Base-by-base conservation (phyloP, 768 basidiomycete species). In the Amanita inopinata region DNA sequence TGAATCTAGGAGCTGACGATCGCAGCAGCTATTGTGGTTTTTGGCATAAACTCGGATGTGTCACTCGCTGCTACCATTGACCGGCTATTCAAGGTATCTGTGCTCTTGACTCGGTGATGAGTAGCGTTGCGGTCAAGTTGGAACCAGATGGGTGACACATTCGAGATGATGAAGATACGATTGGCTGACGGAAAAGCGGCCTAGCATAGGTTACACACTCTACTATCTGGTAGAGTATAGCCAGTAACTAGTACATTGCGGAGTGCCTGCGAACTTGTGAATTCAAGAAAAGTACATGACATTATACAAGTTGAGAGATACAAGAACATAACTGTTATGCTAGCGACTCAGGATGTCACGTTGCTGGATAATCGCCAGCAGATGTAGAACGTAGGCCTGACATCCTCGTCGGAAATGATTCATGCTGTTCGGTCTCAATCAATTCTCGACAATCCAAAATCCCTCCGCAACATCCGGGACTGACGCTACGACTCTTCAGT, bases 11-110 rank as follows among this genome's bases (percentile, higher is more conserved):
- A 90, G 62, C 69, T 90, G 0, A 85, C 88, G 0, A 91, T 91
- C 40, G 87, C 89, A 0, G 80, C 90, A 0, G 71, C 79, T 2
- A 80, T 88, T 31, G 79, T 83, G 0, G 75, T 81, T 0, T 91
- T 79, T 58, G 87, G 89, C 2, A 76, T 83, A 4, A 69, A 76
- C 4, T 86, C 83, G 0, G 77, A 82, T 42, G 80, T 91, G 60
- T 86, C 83, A 0, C 65, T 91, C 0, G 87, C 87, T 0, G 84
- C 86, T 0, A 88, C 86, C 0, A 79, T 84, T 15, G 83, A 83
- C 0, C 82, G 80, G 0, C 62, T 85, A n/a, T 76, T 83, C 0
- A 80, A 86, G 53, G 88, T 91, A 0, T 88, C 85, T 0, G 83
- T 88, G 1, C 60, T 89, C 33, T 70, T 89, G 10, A 64, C 65